Evolutionary conservation across 306 rosid species (phyloP), one percentile per base, ranked within the genome.

Genomic region (Coriaria nepalensis): DNA sequence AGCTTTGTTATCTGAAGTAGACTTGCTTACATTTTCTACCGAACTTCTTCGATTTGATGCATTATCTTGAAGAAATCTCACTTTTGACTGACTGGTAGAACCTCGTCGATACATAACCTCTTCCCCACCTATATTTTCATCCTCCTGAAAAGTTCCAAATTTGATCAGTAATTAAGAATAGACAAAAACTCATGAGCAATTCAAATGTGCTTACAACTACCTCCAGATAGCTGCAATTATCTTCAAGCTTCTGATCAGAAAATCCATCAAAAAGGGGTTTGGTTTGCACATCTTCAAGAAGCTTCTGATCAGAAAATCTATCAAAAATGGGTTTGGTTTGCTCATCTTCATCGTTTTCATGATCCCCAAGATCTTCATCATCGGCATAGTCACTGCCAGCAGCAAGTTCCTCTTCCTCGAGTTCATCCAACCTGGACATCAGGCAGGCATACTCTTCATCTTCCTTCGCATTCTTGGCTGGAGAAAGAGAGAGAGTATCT

Each of bases 381-480:
- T 49, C 34, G 37, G 39, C 56, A 47, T 40, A 15, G 41, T 53
- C 63, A 56, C 50, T 60, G 66, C 76, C 78, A 20, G 86, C 90
- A 59, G 74, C 90, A 70, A 68, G 82, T 64, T 81, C 93, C 70
- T 88, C 82, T 53, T 59, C 66, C 75, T 83, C 97, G 33, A 88
- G 90, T 57, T 78, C 84, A 52, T 78, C 95, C 73, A 78, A 33
- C 69, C 60, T 69, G 46, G 90, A 14, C 67, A 68, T 47, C 8
- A 88, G 57, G 8, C 52, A 66, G 60, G 78, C 77, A 72, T 53
- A 74, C 34, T 83, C 93, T 55, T 58, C 73, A 66, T 83, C 70
- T 2, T 69, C 62, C 55, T 36, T 37, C n/a, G 65, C 48, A 71
- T 38, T 46, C 5, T 61, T 64, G 9, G 62, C 64, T 53, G 47